phyloP scores from a whole-genome alignment of 1,284 basidiomycete genomes.

The Moesziomyces antarcticus region DNA sequence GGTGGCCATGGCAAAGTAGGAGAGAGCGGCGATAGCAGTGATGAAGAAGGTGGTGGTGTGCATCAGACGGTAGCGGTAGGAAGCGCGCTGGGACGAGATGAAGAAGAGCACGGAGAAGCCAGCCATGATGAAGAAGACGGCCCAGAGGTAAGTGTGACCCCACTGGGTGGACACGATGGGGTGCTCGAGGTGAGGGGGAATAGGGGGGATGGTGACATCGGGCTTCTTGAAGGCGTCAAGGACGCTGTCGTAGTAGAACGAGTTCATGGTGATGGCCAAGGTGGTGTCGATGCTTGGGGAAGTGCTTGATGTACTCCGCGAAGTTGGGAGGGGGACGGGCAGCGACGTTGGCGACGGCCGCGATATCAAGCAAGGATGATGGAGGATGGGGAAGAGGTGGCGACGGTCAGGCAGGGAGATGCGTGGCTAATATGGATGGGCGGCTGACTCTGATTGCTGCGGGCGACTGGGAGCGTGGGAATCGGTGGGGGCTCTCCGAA shows the following conservation, averaged over 20 bases:
- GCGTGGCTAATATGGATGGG: neutral
- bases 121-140: constrained; percentile 55
- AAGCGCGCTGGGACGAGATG: constrained; percentile 51
- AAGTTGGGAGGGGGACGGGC: neutral
- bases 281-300: neutral
- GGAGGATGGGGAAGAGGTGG: neutral
- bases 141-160: constrained; percentile 57
- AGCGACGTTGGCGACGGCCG: neutral
- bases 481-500: neutral
- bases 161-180: constrained; percentile 46
- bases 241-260: constrained; percentile 55
- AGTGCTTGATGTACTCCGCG: neutral
- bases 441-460: neutral
- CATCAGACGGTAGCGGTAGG: constrained; percentile 58
- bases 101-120: constrained; percentile 51
- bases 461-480: neutral
- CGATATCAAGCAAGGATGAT: neutral
- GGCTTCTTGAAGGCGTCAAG: constrained; percentile 49
- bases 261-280: constrained; percentile 35
- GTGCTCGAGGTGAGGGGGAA: constrained; percentile 51
- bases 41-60: constrained; percentile 58
- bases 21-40: constrained; percentile 49
- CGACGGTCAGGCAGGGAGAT: neutral
- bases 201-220: constrained; percentile 51
- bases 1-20: constrained; percentile 61